Evolutionary conservation across 2,329 filamentous ascomycete genomes (phyloP).

Genomic region (Arthrobotrys sinensis): DNA sequence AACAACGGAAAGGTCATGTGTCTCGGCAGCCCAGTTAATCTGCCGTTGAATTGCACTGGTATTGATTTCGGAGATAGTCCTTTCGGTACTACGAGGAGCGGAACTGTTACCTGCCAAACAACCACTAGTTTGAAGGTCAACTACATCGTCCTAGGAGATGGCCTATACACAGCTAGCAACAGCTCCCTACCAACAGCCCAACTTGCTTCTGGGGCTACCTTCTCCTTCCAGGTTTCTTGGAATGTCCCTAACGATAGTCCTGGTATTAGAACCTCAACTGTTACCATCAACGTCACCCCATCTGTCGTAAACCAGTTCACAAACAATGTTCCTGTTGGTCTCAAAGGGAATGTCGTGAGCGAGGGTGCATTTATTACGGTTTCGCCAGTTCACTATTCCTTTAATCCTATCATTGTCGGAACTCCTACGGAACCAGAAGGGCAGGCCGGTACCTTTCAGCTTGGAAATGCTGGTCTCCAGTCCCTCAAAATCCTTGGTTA

Average conservation of each 20-base stretch:
- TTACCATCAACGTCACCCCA: conserved; percentile 65
- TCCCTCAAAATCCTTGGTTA: conserved; percentile 67
- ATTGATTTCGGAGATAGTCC: conserved; percentile 68
- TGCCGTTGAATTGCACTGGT: conserved; percentile 68
- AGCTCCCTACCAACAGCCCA: conserved; percentile 67
- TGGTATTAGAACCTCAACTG: conserved; percentile 66
- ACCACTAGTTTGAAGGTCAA: conserved; percentile 67
- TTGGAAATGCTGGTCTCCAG: conserved; percentile 68
- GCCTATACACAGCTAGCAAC: conserved; percentile 67
- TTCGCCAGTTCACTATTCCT: conserved; percentile 67
- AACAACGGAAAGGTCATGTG: conserved; percentile 65
- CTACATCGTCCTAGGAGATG: conserved; percentile 67
- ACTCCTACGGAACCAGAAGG: conserved; percentile 64
- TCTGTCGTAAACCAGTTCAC: conserved; percentile 67
- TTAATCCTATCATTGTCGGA: conserved; percentile 68
- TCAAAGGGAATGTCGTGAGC: conserved; percentile 68
- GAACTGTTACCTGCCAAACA: conserved; percentile 67
- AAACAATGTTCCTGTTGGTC: conserved; percentile 66
- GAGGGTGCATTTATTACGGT: conserved; percentile 67
- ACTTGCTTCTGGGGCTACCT: conserved; percentile 66
- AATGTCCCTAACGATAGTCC: conserved; percentile 28
- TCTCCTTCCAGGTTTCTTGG: conserved; percentile 67
- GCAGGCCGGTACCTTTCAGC: conserved; percentile 66
- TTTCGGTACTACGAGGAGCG: conserved; percentile 65
- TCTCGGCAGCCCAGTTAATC: conserved; percentile 68